Conservation (phyloP, 2,329 filamentous ascomycete genomes). For the Colletotrichum abscissum region DNA sequence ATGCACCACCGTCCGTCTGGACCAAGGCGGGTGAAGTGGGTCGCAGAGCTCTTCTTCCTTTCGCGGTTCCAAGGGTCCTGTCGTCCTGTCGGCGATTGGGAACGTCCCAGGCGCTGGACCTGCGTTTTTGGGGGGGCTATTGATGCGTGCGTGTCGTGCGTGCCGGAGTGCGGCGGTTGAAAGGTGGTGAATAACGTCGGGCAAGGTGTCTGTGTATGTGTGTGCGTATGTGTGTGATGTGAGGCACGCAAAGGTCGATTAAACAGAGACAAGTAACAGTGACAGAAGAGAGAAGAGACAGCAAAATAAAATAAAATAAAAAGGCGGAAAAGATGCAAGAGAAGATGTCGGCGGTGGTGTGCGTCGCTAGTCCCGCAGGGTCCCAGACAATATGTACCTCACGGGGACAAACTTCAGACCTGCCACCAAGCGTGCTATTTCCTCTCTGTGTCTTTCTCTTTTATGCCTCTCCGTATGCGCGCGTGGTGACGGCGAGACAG, state of each 20-base stretch:
- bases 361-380: slow-evolving; percentile 24
- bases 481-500: neutral
- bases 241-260: neutral
- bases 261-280: neutral
- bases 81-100: slow-evolving; percentile 6
- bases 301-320: neutral
- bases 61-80: slow-evolving; percentile 3
- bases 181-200: neutral
- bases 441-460: neutral
- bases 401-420: slow-evolving; percentile 21
- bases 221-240: neutral
- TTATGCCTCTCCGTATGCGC: slow-evolving; percentile 1
- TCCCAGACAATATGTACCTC: slow-evolving; percentile 36
- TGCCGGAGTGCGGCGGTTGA: neutral
- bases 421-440: neutral
- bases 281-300: neutral
- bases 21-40: neutral
- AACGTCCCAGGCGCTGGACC: neutral
- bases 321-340: neutral
- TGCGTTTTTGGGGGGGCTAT: neutral
- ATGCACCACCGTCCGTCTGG: neutral
- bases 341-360: slow-evolving; percentile 8
- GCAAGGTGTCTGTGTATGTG: neutral
- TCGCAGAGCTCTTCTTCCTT: neutral
- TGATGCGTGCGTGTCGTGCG: neutral